Evolutionary conservation across 164 flowering plant species (phyloP).

Genomic region (Sedum album): DNA sequence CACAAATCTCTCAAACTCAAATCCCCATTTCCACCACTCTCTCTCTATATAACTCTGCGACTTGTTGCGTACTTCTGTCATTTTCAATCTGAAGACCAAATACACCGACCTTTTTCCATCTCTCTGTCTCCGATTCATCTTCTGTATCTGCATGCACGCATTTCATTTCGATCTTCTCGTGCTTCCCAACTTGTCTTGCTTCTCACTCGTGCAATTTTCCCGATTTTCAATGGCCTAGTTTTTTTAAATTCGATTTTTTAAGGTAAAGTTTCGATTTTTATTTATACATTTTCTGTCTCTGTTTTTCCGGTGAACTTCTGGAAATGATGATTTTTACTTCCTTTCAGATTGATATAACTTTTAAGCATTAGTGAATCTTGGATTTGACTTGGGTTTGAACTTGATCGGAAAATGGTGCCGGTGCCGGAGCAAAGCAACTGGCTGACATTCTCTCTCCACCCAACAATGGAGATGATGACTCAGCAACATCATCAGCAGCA

Average conservation of each 20-base stretch:
- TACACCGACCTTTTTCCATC: no score
- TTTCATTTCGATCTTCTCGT: not conserved
- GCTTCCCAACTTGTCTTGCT: not conserved
- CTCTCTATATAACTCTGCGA: not conserved
- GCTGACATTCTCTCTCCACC: conserved; percentile 71
- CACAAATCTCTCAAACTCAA: not conserved
- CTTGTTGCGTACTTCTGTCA: not conserved
- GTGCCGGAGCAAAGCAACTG: conserved; percentile 33
- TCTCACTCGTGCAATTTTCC: not conserved
- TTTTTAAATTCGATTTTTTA: not conserved
- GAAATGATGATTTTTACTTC: no score
- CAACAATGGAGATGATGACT: conserved; percentile 32
- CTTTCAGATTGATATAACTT: no score
- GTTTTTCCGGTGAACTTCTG: no score
- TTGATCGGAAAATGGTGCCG: conserved; percentile 38
- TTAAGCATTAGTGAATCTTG: no score
- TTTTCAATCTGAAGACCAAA: not conserved
- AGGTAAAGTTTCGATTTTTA: not conserved
- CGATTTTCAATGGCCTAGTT: not conserved
- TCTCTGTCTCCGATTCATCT: no score
- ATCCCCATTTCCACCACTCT: not conserved
- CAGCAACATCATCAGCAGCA: conserved; percentile 9
- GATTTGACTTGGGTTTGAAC: not conserved
- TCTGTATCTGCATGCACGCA: conserved; percentile 1
- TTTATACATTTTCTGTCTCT: not conserved